Evolutionary conservation across 331 rosid species (phyloP).

Genomic region (Cydonia oblonga): DNA sequence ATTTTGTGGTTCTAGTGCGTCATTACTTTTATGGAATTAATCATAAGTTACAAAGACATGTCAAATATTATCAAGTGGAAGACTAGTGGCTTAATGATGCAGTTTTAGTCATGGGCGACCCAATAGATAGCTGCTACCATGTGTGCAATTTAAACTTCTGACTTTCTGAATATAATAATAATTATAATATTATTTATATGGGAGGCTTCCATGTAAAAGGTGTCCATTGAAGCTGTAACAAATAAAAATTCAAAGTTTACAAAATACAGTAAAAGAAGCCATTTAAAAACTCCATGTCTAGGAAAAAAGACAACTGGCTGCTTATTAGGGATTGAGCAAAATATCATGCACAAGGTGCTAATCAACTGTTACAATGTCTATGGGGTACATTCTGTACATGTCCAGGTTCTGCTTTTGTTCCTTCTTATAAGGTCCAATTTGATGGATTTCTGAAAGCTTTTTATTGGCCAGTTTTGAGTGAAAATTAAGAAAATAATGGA

Average conservation of each 20-base stretch:
- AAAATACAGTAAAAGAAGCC: not conserved
- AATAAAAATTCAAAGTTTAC: not conserved
- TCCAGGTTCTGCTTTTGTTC: not conserved
- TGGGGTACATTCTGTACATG: not conserved
- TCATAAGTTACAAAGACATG: not conserved
- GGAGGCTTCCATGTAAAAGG: not conserved
- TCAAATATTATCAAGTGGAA: not conserved
- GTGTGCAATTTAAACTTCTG: not conserved
- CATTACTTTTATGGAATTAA: not conserved
- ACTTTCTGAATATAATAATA: not conserved
- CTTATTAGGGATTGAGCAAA: not conserved
- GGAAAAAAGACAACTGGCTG: not conserved
- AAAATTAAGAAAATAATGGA: constrained; percentile 6
- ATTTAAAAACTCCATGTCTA: not conserved
- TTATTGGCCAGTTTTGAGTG: not conserved
- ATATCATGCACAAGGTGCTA: not conserved
- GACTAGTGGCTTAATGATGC: not conserved
- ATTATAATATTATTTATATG: not conserved
- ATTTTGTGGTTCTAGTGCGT: not conserved
- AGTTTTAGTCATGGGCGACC: not conserved
- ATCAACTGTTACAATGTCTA: not conserved
- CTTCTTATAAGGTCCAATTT: not conserved
- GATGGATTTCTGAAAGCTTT: not conserved
- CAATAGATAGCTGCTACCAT: not conserved
- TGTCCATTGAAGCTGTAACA: not conserved